A percentile compares a stretch with the other conserved stretches of the same genome.
phyloP scores from a whole-genome alignment of 495 filamentous ascomycete species.

The Penicillium canescens region DNA sequence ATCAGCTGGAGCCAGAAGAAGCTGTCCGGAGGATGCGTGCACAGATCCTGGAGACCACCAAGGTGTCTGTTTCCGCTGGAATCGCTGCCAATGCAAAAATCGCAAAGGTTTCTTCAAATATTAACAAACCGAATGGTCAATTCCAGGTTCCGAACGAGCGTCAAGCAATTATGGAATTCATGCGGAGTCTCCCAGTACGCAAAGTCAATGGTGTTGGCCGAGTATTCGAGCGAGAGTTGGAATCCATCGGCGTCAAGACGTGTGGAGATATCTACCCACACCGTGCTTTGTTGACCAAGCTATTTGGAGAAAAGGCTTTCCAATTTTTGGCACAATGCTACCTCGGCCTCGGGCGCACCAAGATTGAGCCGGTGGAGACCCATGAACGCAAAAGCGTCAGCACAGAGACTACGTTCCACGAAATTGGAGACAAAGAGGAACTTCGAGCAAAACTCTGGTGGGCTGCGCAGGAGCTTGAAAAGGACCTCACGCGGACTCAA shows the following conservation, averaged over 20 bases:
- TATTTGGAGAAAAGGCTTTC: slow-evolving; percentile 91
- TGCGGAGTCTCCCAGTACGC: slow-evolving; percentile 76
- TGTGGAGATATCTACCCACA: slow-evolving; percentile 87
- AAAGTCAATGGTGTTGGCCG: slow-evolving; percentile 94
- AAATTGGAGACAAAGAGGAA: slow-evolving; percentile 66
- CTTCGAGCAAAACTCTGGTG: slow-evolving; percentile 75
- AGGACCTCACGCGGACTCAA: slow-evolving; percentile 75
- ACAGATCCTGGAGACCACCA: slow-evolving; percentile 73
- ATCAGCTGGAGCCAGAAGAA: slow-evolving; percentile 67
- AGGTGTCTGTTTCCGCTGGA: slow-evolving; percentile 89
- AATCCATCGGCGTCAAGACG: slow-evolving; percentile 81
- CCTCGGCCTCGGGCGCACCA: slow-evolving; percentile 86
- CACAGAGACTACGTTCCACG: slow-evolving; percentile 89
- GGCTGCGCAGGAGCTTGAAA: slow-evolving; percentile 85
- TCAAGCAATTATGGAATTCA: slow-evolving; percentile 76
- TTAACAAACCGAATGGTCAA: slow-evolving; percentile 96
- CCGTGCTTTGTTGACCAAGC: slow-evolving; percentile 65
- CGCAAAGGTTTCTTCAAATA: slow-evolving; percentile 92
- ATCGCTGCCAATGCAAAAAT: slow-evolving; percentile 92
- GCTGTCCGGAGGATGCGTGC: slow-evolving; percentile 73
- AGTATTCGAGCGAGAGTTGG: slow-evolving; percentile 90
- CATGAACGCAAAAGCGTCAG: slow-evolving; percentile 93
- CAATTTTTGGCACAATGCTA: slow-evolving; percentile 83
- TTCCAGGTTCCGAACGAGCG: slow-evolving; percentile 73
- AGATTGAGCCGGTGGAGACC: slow-evolving; percentile 81